phyloP scores from a whole-genome alignment of 768 basidiomycete species.

The Lyophyllum decastes region DNA sequence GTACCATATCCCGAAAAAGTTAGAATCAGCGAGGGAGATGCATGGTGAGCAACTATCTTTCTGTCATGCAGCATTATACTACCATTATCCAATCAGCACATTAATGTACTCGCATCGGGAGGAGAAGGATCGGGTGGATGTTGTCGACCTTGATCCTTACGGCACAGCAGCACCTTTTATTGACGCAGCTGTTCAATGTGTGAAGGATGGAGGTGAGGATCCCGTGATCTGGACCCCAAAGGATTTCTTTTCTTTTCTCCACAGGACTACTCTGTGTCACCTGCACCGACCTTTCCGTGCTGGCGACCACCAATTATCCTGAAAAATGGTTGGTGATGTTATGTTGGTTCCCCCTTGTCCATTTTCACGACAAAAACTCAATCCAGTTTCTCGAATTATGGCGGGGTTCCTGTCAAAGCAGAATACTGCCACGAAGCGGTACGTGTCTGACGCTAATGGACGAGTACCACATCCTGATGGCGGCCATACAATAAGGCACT shows the following conservation, averaged over 20 bases:
- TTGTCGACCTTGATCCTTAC: conserved; percentile 97
- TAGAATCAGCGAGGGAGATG: conserved; percentile 89
- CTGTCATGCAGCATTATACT: not conserved
- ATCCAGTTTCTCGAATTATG: conserved; percentile 80
- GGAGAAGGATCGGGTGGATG: conserved; percentile 77
- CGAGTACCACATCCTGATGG: not conserved
- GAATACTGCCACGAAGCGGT: conserved; percentile 96
- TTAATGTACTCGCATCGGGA: conserved; percentile 90
- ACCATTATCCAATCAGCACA: conserved; percentile 47
- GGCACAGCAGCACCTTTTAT: conserved; percentile 97
- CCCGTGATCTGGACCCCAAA: not conserved
- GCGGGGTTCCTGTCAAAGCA: conserved; percentile 85
- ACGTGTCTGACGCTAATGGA: conserved; percentile 25
- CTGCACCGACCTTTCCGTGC: conserved; percentile 92
- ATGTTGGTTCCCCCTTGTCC: not conserved
- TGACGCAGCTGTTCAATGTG: conserved; percentile 87
- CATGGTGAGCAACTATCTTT: conserved; percentile 60
- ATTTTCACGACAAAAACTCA: not conserved
- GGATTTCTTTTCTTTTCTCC: not conserved
- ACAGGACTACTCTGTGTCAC: conserved; percentile 91
- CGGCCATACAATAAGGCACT: conserved; percentile 60
- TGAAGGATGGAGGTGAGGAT: conserved; percentile 82
- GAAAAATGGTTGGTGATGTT: conserved; percentile 81
- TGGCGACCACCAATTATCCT: conserved; percentile 91
- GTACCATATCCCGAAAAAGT: conserved; percentile 50